Percentiles rank a stretch among this genome's conserved stretches.
phyloP scores from a whole-genome alignment of 169 alveolate genomes.

The Ichthyophthirius multifiliis region DNA sequence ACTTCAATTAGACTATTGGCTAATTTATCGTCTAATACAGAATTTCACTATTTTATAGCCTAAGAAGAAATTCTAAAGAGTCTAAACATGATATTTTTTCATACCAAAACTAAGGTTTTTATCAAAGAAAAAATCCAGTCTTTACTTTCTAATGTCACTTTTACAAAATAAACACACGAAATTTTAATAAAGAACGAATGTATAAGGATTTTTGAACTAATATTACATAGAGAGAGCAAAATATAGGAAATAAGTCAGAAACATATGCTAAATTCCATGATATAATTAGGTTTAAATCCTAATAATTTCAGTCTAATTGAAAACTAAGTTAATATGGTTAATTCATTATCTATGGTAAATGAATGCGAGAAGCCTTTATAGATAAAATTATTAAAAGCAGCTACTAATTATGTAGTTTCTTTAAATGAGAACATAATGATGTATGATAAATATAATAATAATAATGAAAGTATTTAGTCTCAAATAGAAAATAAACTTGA shows the following conservation, averaged over 20 bases:
- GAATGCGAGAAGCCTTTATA: slow-evolving; percentile 39
- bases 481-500: slow-evolving; percentile 16
- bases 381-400: slow-evolving; percentile 20
- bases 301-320: slow-evolving; percentile 21
- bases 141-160: slow-evolving; percentile 26
- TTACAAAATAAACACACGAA: slow-evolving; percentile 38
- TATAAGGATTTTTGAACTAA: slow-evolving; percentile 30
- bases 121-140: slow-evolving; percentile 23
- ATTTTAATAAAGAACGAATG: slow-evolving; percentile 25
- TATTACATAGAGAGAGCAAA: slow-evolving; percentile 16
- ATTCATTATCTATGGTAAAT: slow-evolving; percentile 7
- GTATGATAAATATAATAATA: neutral
- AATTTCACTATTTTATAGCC: slow-evolving; percentile 28
- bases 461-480: neutral
- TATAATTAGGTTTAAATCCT: slow-evolving; percentile 29
- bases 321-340: slow-evolving; percentile 14
- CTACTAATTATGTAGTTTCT: slow-evolving; percentile 26
- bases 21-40: slow-evolving; percentile 27
- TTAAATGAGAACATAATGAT: neutral
- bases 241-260: slow-evolving; percentile 7
- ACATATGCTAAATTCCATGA: slow-evolving; percentile 19
- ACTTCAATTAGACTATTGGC: slow-evolving; percentile 11
- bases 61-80: slow-evolving; percentile 28
- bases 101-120: neutral
- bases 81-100: slow-evolving; percentile 12